Percentiles rank a stretch among this genome's conserved stretches.
Conservation (phyloP, 305 asterid species). For the Fraxinus angustifolia region DNA sequence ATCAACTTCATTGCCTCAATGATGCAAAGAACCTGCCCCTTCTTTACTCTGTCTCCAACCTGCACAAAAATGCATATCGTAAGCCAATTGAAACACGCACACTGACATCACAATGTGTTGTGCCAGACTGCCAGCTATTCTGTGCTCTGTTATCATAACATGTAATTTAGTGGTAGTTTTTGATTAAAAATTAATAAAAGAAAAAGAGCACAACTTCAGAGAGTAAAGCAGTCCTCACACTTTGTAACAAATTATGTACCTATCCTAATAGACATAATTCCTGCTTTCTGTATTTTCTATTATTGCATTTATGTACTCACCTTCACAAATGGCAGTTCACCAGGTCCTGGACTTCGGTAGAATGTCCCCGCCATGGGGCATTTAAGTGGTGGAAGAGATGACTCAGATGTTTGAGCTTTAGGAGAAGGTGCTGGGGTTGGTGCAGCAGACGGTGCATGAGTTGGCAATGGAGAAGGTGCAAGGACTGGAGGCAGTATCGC, state of each 20-base stretch:
- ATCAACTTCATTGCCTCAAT: constrained; percentile 95
- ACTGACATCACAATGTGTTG: neutral
- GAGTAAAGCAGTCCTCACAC: neutral
- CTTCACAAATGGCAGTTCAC: constrained; percentile 47
- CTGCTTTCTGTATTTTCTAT: neutral
- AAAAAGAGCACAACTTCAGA: neutral
- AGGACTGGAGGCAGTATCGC: constrained; percentile 32
- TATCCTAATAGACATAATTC: neutral
- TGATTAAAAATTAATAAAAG: neutral
- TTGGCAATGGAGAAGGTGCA: constrained; percentile 38
- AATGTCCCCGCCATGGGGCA: constrained; percentile 93
- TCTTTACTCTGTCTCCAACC: constrained; percentile 89
- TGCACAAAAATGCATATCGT: constrained; percentile 31
- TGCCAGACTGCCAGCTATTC: neutral
- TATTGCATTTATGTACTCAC: neutral
- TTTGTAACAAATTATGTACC: too few relatives aligned
- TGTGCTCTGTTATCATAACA: neutral
- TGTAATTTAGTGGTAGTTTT: neutral
- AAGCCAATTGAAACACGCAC: neutral
- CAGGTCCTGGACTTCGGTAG: constrained; percentile 75
- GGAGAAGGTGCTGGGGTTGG: constrained; percentile 40
- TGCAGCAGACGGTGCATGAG: constrained; percentile 41
- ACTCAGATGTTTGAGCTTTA: constrained; percentile 51
- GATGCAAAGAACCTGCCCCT: constrained; percentile 92
- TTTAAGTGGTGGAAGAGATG: constrained; percentile 69